Evolutionary conservation across 2,329 filamentous ascomycete genomes (phyloP).

Genomic region (Aaosphaeria pasadenensis): DNA sequence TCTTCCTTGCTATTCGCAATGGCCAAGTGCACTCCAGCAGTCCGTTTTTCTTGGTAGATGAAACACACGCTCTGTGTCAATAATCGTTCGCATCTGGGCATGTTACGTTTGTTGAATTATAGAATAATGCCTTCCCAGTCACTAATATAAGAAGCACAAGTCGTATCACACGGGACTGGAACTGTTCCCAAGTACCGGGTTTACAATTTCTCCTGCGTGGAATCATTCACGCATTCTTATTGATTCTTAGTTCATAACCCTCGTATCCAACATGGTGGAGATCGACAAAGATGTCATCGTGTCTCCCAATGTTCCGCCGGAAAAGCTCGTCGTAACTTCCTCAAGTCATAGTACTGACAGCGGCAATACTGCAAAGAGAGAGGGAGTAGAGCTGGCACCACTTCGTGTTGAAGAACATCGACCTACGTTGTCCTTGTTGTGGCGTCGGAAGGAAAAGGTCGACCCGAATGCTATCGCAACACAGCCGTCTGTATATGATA

Average conservation of each 20-base stretch:
- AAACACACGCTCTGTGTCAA: not conserved
- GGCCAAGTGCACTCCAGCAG: slow-evolving; percentile 3
- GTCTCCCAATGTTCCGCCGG: not conserved
- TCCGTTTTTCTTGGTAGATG: not conserved
- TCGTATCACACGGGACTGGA: not conserved
- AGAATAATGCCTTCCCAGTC: not conserved
- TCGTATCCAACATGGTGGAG: not conserved
- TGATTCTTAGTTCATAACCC: not conserved
- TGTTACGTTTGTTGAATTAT: not conserved
- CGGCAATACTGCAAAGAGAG: not conserved
- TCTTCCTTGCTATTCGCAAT: slow-evolving; percentile 12
- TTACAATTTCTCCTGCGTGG: not conserved
- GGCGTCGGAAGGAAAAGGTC: slow-evolving; percentile 6
- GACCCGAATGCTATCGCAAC: slow-evolving; percentile 12
- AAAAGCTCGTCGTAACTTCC: not conserved
- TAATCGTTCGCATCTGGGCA: not conserved
- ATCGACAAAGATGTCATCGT: not conserved
- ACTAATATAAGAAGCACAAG: not conserved
- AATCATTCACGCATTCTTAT: not conserved
- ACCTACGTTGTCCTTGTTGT: slow-evolving; percentile 8
- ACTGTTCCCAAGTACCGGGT: not conserved
- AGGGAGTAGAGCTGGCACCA: slow-evolving; percentile 1
- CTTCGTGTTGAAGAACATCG: slow-evolving; percentile 5
- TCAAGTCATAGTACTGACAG: not conserved
- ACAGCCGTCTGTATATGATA: slow-evolving; percentile 11